Evolutionary conservation across 1,284 basidiomycete species (phyloP).

Genomic region (Sanghuangporus sanghuang): DNA sequence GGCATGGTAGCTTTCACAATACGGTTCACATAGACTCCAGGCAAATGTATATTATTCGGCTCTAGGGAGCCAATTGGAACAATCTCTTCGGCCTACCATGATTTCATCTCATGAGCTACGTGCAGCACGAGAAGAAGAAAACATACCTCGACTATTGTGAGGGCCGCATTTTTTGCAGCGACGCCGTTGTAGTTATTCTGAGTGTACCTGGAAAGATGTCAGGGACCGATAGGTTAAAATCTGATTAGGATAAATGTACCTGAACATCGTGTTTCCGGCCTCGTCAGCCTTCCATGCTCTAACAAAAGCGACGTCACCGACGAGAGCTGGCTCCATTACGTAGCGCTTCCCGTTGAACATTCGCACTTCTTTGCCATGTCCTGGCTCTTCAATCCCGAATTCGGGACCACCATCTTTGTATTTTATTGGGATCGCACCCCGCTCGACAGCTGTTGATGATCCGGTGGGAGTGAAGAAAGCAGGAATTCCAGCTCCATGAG

Average conservation of each 20-base stretch:
- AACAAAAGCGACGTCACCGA: slow-evolving; percentile 86
- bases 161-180: slow-evolving; percentile 86
- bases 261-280: slow-evolving; percentile 81
- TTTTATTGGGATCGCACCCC: slow-evolving; percentile 69
- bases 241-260: slow-evolving; percentile 36
- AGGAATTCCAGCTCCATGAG: slow-evolving; percentile 92
- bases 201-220: slow-evolving; percentile 54
- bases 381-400: slow-evolving; percentile 61
- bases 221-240: background rate
- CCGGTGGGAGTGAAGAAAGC: slow-evolving; percentile 96
- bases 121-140: background rate
- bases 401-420: slow-evolving; percentile 65
- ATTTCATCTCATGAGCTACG: background rate
- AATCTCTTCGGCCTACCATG: slow-evolving; percentile 78
- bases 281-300: slow-evolving; percentile 96
- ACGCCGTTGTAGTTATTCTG: slow-evolving; percentile 85
- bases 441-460: slow-evolving; percentile 82
- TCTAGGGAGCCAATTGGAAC: slow-evolving; percentile 83
- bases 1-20: slow-evolving; percentile 75
- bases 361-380: slow-evolving; percentile 74
- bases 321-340: slow-evolving; percentile 83
- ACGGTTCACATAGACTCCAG: slow-evolving; percentile 85
- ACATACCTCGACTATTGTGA: slow-evolving; percentile 85
- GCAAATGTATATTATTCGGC: slow-evolving; percentile 81
- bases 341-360: slow-evolving; percentile 82